phyloP scores from a whole-genome alignment of 352 stramenopile species.

The Thraustochytrium striatum region DNA sequence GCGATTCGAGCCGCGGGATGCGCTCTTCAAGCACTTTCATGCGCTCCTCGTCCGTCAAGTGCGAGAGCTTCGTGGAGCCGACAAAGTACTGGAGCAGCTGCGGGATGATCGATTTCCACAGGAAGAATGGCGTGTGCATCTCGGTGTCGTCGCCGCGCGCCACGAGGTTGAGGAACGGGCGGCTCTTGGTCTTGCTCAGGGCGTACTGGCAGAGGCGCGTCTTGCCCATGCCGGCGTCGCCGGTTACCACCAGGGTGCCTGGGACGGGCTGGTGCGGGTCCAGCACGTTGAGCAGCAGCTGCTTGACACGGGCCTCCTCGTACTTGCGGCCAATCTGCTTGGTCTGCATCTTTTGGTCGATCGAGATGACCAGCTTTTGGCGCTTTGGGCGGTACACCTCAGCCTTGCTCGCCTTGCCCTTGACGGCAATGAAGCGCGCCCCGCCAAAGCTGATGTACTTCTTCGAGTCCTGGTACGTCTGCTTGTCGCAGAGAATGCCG shows the following conservation, averaged over 20 bases:
- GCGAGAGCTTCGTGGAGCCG: not conserved
- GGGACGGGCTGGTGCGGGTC: not conserved
- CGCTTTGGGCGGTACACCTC: not conserved
- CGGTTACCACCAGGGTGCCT: slow-evolving; percentile 1
- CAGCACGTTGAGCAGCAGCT: not conserved
- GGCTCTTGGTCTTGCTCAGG: not conserved
- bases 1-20: not conserved
- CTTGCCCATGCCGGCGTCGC: slow-evolving; percentile 46
- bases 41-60: not conserved
- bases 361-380: slow-evolving; percentile 16
- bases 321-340: not conserved
- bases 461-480: slow-evolving; percentile 9
- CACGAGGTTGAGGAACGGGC: not conserved
- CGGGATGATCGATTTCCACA: slow-evolving; percentile 11
- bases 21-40: not conserved
- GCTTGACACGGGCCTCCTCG: not conserved
- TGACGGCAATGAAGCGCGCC: not conserved
- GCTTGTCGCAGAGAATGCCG: slow-evolving; percentile 24
- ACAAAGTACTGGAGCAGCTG: slow-evolving; percentile 32
- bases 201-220: slow-evolving; percentile 38
- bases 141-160: slow-evolving; percentile 45
- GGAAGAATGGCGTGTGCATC: slow-evolving; percentile 27
- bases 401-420: slow-evolving; percentile 24
- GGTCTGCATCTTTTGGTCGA: not conserved
- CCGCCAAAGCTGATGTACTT: slow-evolving; percentile 28